Evolutionary conservation across 768 basidiomycete genomes (phyloP).

Genomic region (Megacollybia marginata): DNA sequence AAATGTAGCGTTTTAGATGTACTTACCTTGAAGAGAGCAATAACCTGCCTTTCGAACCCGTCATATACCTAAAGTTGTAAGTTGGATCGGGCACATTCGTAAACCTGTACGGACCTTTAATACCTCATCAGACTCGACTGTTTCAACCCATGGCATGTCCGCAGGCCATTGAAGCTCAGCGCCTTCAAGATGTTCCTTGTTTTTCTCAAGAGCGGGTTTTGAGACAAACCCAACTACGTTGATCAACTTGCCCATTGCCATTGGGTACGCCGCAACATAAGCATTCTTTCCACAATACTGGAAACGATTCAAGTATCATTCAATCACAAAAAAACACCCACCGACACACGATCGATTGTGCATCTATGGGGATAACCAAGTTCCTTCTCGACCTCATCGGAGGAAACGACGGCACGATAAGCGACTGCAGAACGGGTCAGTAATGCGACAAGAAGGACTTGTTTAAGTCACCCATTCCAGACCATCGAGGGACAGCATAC

Average conservation of each 20-base stretch:
- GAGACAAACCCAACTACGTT: slow-evolving; percentile 57
- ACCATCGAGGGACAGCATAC: slow-evolving; percentile 48
- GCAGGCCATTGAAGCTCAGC: not conserved
- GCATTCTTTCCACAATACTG: slow-evolving; percentile 29
- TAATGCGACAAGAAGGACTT: no score
- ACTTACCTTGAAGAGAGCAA: slow-evolving; percentile 44
- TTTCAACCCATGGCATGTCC: not conserved
- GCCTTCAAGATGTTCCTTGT: not conserved
- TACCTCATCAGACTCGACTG: not conserved
- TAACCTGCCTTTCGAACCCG: slow-evolving; percentile 32
- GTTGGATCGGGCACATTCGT: not conserved
- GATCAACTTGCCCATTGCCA: slow-evolving; percentile 47
- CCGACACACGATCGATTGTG: slow-evolving; percentile 45
- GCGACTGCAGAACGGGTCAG: slow-evolving; percentile 17
- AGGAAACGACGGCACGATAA: slow-evolving; percentile 51
- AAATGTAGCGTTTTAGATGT: slow-evolving; percentile 49
- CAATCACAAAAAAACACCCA: slow-evolving; percentile 33
- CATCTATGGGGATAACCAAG: slow-evolving; percentile 7
- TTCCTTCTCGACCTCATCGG: slow-evolving; percentile 32
- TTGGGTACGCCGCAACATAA: slow-evolving; percentile 49
- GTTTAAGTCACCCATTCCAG: slow-evolving; percentile 28
- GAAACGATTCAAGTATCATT: not conserved
- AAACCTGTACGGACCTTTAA: not conserved
- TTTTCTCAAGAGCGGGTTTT: slow-evolving; percentile 39
- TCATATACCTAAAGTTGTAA: slow-evolving; percentile 42